Evolutionary conservation across 129 eudicot genomes (phyloP).

Genomic region (Deinandra increscens): DNA sequence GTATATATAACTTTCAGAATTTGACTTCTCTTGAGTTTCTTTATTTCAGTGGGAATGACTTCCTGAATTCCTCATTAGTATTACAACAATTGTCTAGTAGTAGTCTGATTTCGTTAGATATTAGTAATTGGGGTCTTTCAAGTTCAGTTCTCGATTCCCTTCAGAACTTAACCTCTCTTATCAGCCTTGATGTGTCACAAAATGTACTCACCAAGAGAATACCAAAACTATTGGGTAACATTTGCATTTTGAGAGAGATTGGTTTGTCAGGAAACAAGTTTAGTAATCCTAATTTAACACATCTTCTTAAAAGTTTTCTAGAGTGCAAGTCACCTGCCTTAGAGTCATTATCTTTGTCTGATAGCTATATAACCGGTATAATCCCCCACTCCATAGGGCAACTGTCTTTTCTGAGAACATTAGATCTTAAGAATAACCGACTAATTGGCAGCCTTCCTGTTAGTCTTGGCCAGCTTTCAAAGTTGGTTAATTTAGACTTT

Average conservation of each 20-base stretch:
- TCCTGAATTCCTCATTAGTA: neutral
- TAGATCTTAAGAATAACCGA: neutral
- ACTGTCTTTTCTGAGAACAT: neutral
- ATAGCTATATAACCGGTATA: neutral
- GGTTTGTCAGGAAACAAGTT: neutral
- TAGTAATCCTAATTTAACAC: too few relatives aligned
- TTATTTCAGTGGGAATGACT: neutral
- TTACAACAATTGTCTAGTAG: neutral
- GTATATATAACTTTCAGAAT: neutral
- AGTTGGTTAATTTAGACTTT: conserved; percentile 13
- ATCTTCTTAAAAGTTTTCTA: neutral
- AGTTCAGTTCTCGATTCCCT: neutral
- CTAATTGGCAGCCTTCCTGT: neutral
- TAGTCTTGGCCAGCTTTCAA: conserved; percentile 18
- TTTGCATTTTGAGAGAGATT: neutral
- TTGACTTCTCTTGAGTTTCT: neutral
- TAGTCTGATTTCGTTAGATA: neutral
- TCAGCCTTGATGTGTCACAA: neutral
- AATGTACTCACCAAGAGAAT: neutral
- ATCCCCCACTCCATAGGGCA: neutral
- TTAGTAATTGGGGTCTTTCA: neutral
- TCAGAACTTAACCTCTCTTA: neutral
- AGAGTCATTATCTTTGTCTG: too few relatives aligned
- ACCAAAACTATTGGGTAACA: neutral
- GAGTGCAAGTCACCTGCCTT: neutral